Base-by-base conservation (phyloP, 1,139 yeast genomes). In the Kurtzmaniella quercitrusa region DNA sequence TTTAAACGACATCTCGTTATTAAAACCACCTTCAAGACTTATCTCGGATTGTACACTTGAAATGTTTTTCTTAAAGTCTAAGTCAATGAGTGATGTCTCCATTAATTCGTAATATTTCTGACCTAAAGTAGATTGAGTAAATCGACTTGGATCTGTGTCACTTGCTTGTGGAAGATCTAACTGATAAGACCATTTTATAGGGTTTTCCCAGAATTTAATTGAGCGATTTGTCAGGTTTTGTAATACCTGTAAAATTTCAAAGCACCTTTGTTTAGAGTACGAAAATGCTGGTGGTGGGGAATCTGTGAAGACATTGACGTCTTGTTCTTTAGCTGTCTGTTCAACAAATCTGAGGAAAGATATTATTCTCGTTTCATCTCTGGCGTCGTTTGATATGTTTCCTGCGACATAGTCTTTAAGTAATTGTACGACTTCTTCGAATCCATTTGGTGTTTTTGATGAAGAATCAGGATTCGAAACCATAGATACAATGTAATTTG, bases 371-470 rank as follows among this genome's bases (percentile, higher is more conserved):
- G 74, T 63, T 34, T 68, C 68, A 25, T 66, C 54, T 3, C 64
- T 63, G 3, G 64, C 66, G 38, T 74, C 71, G 50, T 75, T 69
- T 8, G 60, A 52, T 34, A 76, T 54, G 41, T 79, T 77, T 0
- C 78, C 81, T 14, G 73, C 68, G 11, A 76, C 67, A 51, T 75
- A 81, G 37, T 75, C 73, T 47, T 71, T 75, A 46, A 81, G 56
- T 43, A 81, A 52, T 19, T 58, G 63, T 12, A 80, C 57, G 2
- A 73, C 59, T 2, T 64, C 66, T 0, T 58, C 51, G 46, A 66
- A 73, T 43, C 55, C 49, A n/a, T 43, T 43, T 2, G 74, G 71
- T n/a, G 44, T 27, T 9, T 40, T 25, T 15, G 21, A 18, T 18
- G 44, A 11, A 27, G 5, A 11, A 10, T 12, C 31, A 5, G 5